Conservation (phyloP, 805 yeast species). For the Wickerhamomyces tratensis region DNA sequence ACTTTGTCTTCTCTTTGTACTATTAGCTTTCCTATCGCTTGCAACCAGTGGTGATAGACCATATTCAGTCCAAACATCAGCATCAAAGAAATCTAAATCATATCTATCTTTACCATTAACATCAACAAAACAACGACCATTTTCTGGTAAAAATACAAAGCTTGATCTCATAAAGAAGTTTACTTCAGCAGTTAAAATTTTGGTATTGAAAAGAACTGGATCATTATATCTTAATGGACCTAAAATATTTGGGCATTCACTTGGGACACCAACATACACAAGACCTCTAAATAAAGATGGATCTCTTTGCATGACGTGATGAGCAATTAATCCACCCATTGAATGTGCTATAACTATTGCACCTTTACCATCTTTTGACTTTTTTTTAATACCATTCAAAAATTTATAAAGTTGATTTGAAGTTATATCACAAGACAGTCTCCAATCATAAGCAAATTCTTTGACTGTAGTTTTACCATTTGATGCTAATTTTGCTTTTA, state of each 20-base stretch:
- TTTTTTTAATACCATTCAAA: conserved; percentile 33
- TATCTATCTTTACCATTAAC: conserved; percentile 44
- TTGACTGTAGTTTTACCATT: conserved; percentile 55
- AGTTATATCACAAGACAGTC: conserved; percentile 54
- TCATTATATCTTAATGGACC: conserved; percentile 86
- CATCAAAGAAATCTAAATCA: conserved; percentile 70
- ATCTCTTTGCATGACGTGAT: conserved; percentile 59
- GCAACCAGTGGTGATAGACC: conserved; percentile 67
- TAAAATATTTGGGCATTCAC: conserved; percentile 74
- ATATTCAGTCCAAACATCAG: conserved; percentile 70
- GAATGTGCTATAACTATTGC: conserved; percentile 78
- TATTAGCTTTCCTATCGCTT: conserved; percentile 14
- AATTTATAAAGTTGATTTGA: conserved; percentile 42
- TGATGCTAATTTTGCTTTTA: conserved; percentile 41
- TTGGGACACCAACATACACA: conserved; percentile 76
- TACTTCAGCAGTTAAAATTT: conserved; percentile 67
- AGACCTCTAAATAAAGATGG: conserved; percentile 67
- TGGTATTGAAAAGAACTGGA: conserved; percentile 63
- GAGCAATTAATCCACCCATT: conserved; percentile 89
- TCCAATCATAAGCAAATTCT: conserved; percentile 93
- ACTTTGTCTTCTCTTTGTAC: conserved; percentile 1
- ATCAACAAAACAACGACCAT: conserved; percentile 69
- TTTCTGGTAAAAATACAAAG: conserved; percentile 65
- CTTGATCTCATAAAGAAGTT: conserved; percentile 86
- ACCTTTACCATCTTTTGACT: conserved; percentile 39